Evolutionary conservation across 257 asterid species (phyloP), one percentile per base, ranked within the genome.

Genomic region (Oldenlandia corymbosa): DNA sequence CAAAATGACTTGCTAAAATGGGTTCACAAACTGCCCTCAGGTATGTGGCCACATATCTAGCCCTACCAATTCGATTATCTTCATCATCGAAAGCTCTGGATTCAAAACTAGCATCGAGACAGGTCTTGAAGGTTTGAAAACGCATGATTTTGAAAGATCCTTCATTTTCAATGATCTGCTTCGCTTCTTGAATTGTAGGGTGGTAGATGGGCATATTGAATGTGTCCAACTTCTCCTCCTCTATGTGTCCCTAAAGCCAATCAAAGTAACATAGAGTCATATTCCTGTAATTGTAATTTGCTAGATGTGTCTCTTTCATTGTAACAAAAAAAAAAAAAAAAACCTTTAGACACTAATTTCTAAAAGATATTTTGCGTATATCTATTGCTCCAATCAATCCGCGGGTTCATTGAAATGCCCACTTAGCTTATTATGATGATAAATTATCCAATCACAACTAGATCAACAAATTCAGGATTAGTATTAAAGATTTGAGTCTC

Each of bases 1-100:
- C 67, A 46, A 62, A 62, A 28, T 62, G 67, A 46, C 18, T 46
- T 0, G 41, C 57, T 2, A 62, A 30, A 5, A 62, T 1, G 0
- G 67, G 67, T 12, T 46, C 45, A 21, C 7, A 8, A 30, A 62
- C 45, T 8, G 67, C 56, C n/a, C 67, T 62, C 1, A 26, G 9
- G 10, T 18, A 10, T 4, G 36, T 30, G 17, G 67, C 28, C n/a
- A 62, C 56, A 10, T 24, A 27, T 14, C 4, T 46, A 10, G 56
- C 67, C 4, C 54, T 61, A 13, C 3, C 23, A 20, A 20, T 0
- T 30, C 0, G 4, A 26, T 6, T 45, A 28, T 9, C 55, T 14
- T 14, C 39, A 12, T 56, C 23, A 13, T 54, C n/a, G 16, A 7
- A n/a, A n/a, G n/a, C n/a, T n/a, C n/a, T 10, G 37, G 4, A 12